phyloP scores from a whole-genome alignment of 257 asterid species.

The Thymus mandschuricus region DNA sequence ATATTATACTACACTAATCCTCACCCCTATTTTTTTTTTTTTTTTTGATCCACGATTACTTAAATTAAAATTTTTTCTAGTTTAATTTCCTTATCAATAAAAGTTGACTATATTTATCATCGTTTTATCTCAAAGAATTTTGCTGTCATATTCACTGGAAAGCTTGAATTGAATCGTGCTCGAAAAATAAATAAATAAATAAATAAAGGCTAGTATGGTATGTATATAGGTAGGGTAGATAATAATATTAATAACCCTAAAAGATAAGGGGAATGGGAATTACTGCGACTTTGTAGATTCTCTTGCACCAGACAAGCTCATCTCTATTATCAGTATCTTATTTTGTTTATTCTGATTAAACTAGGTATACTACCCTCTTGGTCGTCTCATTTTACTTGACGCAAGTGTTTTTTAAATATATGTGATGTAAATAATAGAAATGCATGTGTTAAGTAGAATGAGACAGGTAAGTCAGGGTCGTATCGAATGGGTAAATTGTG shows the following conservation, averaged over 20 bases:
- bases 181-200: not conserved
- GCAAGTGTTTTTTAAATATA: too few species aligned
- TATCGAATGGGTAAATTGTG: too few species aligned
- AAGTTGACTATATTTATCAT: not conserved
- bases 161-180: constrained; percentile 35
- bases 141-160: constrained; percentile 38
- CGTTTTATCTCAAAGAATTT: constrained; percentile 27
- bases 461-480: too few species aligned
- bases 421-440: too few species aligned
- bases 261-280: constrained; percentile 17
- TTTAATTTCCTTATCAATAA: constrained; percentile 3
- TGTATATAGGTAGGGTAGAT: not conserved
- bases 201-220: not conserved
- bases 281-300: constrained; percentile 14
- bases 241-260: not conserved
- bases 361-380: too few species aligned
- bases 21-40: constrained; percentile 24
- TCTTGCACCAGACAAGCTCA: not conserved
- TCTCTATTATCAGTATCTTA: not conserved
- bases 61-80: not conserved
- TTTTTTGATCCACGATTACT: not conserved
- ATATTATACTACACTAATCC: not conserved
- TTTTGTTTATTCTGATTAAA: not conserved
- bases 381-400: too few species aligned
- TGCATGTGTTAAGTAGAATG: too few species aligned